These are phyloP conservation scores for Camellia granthamiana DNA, from an alignment of 148 eudicot genomes.

Conservation along the genomic window DNA sequence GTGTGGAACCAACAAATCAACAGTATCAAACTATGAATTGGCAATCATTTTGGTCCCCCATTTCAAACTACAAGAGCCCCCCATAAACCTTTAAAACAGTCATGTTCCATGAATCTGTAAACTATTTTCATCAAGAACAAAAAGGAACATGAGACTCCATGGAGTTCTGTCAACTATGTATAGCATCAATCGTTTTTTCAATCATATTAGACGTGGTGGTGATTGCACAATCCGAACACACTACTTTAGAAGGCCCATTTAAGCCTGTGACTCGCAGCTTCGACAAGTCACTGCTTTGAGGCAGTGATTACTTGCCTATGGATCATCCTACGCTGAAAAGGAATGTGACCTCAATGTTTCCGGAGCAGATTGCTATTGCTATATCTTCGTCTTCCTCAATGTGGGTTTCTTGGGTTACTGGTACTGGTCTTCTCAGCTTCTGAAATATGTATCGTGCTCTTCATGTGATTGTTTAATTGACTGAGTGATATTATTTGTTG, in stretches of 20 bases:
- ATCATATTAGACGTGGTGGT: not conserved
- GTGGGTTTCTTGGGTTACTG: conserved; percentile 96
- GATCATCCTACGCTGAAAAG: conserved; percentile 60
- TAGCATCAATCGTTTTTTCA: conserved; percentile 3
- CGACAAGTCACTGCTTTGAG: conserved; percentile 60
- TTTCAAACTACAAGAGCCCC: too few relatives aligned
- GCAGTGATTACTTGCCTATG: conserved; percentile 74
- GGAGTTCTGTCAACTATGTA: conserved; percentile 14
- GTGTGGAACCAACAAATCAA: too few relatives aligned
- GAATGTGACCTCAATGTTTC: conserved; percentile 58
- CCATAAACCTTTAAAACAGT: not conserved
- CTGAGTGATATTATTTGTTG: not conserved
- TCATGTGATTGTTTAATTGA: not conserved
- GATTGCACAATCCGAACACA: conserved; percentile 43
- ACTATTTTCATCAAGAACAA: not conserved
- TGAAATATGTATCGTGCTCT: not conserved
- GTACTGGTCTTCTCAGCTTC: conserved; percentile 20
- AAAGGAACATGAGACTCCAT: not conserved
- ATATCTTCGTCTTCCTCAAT: conserved; percentile 64
- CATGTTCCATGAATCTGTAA: not conserved
- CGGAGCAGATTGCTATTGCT: conserved; percentile 84
- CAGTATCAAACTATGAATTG: too few relatives aligned
- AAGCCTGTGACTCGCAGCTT: conserved; percentile 66
- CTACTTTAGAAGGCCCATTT: conserved; percentile 83
- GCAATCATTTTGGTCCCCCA: too few relatives aligned